Evolutionary conservation across 2,329 filamentous ascomycete species (phyloP).

Genomic region (Fusarium coffeatum): DNA sequence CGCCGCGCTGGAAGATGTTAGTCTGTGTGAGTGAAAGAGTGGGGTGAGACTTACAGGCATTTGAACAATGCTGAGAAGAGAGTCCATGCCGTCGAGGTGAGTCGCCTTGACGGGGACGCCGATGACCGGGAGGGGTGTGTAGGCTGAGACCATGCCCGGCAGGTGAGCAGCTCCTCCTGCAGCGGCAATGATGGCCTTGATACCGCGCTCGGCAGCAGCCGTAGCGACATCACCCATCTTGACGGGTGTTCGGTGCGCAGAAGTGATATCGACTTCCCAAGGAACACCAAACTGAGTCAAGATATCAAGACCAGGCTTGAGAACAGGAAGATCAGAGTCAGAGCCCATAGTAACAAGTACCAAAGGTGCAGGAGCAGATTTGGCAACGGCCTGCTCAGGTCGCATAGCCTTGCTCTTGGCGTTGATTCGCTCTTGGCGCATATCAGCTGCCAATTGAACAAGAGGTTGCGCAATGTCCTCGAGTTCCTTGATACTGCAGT

Average conservation of each 20-base stretch:
- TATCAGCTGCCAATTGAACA: slow-evolving; percentile 70
- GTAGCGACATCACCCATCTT: slow-evolving; percentile 76
- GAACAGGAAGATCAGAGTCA: slow-evolving; percentile 78
- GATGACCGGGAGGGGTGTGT: slow-evolving; percentile 79
- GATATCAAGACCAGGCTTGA: slow-evolving; percentile 73
- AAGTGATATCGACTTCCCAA: slow-evolving; percentile 79
- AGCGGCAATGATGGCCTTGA: slow-evolving; percentile 80
- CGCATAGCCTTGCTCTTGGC: slow-evolving; percentile 54
- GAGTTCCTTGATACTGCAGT: slow-evolving; percentile 68
- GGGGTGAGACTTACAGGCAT: slow-evolving; percentile 65
- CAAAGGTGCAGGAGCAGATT: slow-evolving; percentile 57
- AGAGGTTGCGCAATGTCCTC: slow-evolving; percentile 72
- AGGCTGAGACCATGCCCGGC: slow-evolving; percentile 79
- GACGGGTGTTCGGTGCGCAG: slow-evolving; percentile 79
- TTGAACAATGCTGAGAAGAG: slow-evolving; percentile 78
- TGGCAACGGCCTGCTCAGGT: slow-evolving; percentile 43
- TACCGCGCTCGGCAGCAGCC: slow-evolving; percentile 71
- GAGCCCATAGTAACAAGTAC: slow-evolving; percentile 88
- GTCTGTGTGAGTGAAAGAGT: rapidly evolving
- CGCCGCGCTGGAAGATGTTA: slow-evolving; percentile 58
- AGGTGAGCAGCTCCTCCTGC: slow-evolving; percentile 80
- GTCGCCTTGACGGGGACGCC: slow-evolving; percentile 82
- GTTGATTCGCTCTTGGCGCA: slow-evolving; percentile 66
- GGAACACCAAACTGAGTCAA: slow-evolving; percentile 78
- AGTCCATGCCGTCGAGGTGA: slow-evolving; percentile 77